Evolutionary conservation across 2,329 filamentous ascomycete genomes (phyloP), one percentile per base, ranked within the genome.

Genomic region (Pseudocercospora fuligena): DNA sequence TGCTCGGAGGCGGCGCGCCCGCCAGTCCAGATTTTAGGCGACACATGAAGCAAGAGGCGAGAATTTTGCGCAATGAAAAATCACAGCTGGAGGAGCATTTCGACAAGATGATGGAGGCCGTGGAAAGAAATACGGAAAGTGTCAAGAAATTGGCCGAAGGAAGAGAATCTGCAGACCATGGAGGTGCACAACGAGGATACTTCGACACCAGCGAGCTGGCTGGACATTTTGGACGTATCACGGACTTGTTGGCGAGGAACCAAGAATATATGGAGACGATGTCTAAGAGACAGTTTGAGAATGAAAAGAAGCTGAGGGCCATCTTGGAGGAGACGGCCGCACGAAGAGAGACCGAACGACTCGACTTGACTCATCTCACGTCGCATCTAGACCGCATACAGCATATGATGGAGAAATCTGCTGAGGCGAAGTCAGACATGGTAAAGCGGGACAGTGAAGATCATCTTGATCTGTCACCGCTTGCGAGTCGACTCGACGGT

Each of bases 301-400:
- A 73, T 19, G 75, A 75, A 47, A 63, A 74, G 63, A 71, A 70
- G 47, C 62, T 76, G 59, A 47, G 40, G 3, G 56, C 65, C 23
- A 65, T 69, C 27, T 62, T 75, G 57, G 66, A 72, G 51, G 64
- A 67, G 2, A 43, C 69, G 5, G 60, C 61, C 5, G 51, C 53
- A n/a, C 61, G 60, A 33, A 61, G 69, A 25, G 64, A 66, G 16
- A 61, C 67, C 11, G 68, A 74, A 21, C 61, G 66, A 7, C 62
- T 71, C 5, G 70, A 75, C 46, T 64, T 76, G 70, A 64, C 66
- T 9, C 72, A 72, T 49, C 63, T 75, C 7, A 69, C 69, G 31
- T 65, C 70, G 19, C 73, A 75, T 61, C 67, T 76, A 11, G 73
- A 74, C 60, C 72, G 74, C 16, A 72, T 76, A 27, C 73, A 76